Evolutionary conservation across 208 protist genomes (phyloP).

Genomic region (Willaertia magna): DNA sequence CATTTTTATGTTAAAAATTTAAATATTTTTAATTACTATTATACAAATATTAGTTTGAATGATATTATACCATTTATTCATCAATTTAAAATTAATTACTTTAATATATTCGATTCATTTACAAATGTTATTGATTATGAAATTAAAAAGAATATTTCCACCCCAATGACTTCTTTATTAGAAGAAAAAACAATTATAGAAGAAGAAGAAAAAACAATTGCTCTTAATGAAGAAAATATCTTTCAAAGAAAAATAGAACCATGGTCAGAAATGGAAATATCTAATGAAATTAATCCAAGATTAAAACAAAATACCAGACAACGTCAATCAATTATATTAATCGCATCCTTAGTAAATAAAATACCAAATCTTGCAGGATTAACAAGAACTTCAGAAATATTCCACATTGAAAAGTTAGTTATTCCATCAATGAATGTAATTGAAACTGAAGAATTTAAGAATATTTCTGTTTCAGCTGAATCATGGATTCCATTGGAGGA

Average conservation of each 20-base stretch:
- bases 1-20: too few relatives aligned
- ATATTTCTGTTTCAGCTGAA: conserved; percentile 63
- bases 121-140: too few relatives aligned
- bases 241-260: conserved; percentile 65
- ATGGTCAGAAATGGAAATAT: conserved; percentile 65
- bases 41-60: too few relatives aligned
- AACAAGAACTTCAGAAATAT: conserved; percentile 69
- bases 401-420: conserved; percentile 55
- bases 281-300: conserved; percentile 67
- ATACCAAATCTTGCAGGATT: conserved; percentile 69
- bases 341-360: conserved; percentile 62
- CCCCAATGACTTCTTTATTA: too few relatives aligned
- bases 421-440: conserved; percentile 54
- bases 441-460: conserved; percentile 66
- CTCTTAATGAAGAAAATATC: neutral
- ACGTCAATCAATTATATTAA: conserved; percentile 55
- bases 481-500: conserved; percentile 65
- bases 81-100: too few relatives aligned
- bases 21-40: too few relatives aligned
- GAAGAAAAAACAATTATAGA: neutral
- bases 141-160: too few relatives aligned
- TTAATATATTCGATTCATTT: too few relatives aligned
- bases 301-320: conserved; percentile 21
- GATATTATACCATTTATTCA: too few relatives aligned
- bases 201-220: neutral